A percentile compares a stretch with the other conserved stretches of the same genome.
Conservation (phyloP, 345 rosid genomes). For the Turnera subulata region DNA sequence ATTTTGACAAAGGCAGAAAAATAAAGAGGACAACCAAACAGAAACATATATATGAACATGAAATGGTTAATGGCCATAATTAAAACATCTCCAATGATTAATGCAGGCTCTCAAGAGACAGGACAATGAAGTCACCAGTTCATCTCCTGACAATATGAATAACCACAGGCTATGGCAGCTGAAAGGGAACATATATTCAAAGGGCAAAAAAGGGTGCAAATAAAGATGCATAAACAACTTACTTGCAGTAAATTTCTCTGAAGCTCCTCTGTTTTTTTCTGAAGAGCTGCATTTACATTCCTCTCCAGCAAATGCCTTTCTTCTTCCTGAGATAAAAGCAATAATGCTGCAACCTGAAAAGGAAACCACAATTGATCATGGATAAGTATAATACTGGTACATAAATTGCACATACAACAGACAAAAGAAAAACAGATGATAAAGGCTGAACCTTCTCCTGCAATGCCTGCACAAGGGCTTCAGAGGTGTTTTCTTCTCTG, state of each 20-base stretch:
- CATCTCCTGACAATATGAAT: too few relatives aligned
- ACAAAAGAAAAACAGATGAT: background rate
- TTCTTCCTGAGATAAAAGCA: slow-evolving; percentile 92
- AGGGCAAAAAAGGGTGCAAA: background rate
- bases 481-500: slow-evolving; percentile 38
- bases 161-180: too few relatives aligned
- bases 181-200: too few relatives aligned
- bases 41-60: too few relatives aligned
- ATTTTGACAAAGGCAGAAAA: too few relatives aligned
- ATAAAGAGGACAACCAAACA: too few relatives aligned
- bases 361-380: slow-evolving; percentile 8
- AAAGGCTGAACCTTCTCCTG: slow-evolving; percentile 69
- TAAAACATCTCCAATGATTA: too few relatives aligned
- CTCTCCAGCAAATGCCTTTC: slow-evolving; percentile 89
- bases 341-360: slow-evolving; percentile 68
- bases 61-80: too few relatives aligned
- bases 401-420: slow-evolving; percentile 1
- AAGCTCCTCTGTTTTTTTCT: slow-evolving; percentile 81
- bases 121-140: too few relatives aligned
- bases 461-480: slow-evolving; percentile 69
- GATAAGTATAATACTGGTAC: slow-evolving; percentile 6
- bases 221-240: slow-evolving; percentile 11
- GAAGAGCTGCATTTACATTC: slow-evolving; percentile 81
- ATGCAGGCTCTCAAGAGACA: too few relatives aligned
- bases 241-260: slow-evolving; percentile 88